phyloP scores from a whole-genome alignment of 108 stramenopile species.

The Epithemia pelagica region DNA sequence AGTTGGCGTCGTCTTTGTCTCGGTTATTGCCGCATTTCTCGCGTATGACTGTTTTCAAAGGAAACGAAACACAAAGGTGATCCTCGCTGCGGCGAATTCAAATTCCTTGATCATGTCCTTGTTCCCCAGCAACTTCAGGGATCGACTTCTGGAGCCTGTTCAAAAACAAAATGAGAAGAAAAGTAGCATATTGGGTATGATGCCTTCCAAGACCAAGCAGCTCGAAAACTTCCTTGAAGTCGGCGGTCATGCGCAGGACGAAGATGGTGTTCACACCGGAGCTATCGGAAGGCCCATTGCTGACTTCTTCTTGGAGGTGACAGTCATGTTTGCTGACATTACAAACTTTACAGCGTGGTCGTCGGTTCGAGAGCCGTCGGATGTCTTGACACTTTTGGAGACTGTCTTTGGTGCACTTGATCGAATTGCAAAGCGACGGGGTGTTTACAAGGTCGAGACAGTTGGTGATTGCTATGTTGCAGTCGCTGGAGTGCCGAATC shows the following conservation, averaged over 20 bases:
- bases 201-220: not conserved
- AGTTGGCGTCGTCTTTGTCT: conserved; percentile 17
- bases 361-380: conserved; percentile 35
- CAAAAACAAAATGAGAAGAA: conserved; percentile 8
- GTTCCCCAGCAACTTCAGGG: conserved; percentile 24
- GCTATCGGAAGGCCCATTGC: conserved; percentile 2
- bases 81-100: not conserved
- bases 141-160: conserved; percentile 21
- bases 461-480: conserved; percentile 71
- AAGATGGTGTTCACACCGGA: not conserved
- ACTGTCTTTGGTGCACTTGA: conserved; percentile 58
- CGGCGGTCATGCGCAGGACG: not conserved
- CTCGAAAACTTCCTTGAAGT: not conserved
- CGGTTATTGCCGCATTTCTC: conserved; percentile 5
- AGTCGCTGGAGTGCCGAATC: conserved; percentile 47
- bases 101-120: not conserved
- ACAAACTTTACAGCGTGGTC: conserved; percentile 63
- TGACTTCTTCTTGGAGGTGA: conserved; percentile 10
- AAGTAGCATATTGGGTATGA: not conserved
- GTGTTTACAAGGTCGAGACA: conserved; percentile 72
- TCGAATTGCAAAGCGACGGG: conserved; percentile 39
- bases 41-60: not conserved
- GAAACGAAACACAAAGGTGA: not conserved
- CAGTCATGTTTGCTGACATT: conserved; percentile 77
- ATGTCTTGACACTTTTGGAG: conserved; percentile 61